phyloP scores from a whole-genome alignment of 83 land plant species.

The Picea mariana region DNA sequence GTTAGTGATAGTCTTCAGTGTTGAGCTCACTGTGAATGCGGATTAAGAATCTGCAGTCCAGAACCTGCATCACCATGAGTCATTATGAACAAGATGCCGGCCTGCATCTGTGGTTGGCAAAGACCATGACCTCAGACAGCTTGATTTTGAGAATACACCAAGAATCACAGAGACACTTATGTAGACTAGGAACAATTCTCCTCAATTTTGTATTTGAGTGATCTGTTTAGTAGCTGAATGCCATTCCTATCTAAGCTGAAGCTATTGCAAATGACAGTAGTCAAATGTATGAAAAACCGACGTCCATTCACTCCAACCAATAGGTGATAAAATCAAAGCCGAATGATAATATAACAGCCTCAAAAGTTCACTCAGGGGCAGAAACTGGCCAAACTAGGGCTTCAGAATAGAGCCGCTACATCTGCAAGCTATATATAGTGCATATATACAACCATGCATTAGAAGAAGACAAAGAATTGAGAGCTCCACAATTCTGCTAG shows the following conservation, averaged over 20 bases:
- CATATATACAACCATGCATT: not conserved
- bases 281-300: not conserved
- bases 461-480: too few relatives aligned
- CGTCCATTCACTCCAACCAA: not conserved
- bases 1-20: constrained; percentile 3
- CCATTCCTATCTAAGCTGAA: not conserved
- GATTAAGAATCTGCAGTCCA: not conserved
- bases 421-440: not conserved
- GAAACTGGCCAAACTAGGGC: not conserved
- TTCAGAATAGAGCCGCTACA: not conserved
- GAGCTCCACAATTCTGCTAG: not conserved
- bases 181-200: not conserved
- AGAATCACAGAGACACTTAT: not conserved
- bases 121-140: not conserved
- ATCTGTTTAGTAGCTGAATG: not conserved
- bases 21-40: not conserved
- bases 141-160: not conserved
- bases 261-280: constrained; percentile 4
- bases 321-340: not conserved
- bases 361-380: not conserved
- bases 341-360: not conserved
- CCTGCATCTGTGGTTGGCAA: not conserved
- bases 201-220: not conserved
- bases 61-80: not conserved
- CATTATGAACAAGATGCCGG: not conserved